Conservation (phyloP, 169 alveolate species). For the Nephromyces sp. region DNA sequence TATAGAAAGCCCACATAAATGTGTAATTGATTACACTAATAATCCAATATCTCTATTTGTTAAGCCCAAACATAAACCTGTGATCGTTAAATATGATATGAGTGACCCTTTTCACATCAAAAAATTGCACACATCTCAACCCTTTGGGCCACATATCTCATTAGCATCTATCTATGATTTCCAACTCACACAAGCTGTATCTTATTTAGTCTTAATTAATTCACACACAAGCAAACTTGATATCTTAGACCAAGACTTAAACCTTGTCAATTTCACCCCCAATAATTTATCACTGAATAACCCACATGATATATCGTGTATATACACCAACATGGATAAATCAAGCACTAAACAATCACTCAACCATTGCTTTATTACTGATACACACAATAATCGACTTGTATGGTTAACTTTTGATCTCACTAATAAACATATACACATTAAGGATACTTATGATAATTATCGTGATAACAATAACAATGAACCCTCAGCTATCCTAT, state of each 20-base stretch:
- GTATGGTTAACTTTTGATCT: not conserved
- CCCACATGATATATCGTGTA: not conserved
- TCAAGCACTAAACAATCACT: not conserved
- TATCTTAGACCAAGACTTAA: not conserved
- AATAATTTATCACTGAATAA: not conserved
- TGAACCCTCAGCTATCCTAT: no score
- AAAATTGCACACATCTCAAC: no score
- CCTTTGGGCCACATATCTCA: no score
- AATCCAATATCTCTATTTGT: no score
- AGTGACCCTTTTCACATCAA: no score
- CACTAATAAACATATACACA: not conserved
- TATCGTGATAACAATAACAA: not conserved
- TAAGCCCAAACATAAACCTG: no score
- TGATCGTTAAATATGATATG: no score
- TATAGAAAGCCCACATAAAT: no score
- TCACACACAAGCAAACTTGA: not conserved
- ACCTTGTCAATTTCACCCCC: not conserved
- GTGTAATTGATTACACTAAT: no score
- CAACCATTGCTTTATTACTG: not conserved
- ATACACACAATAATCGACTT: not conserved
- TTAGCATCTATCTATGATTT: no score
- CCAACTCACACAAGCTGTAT: no score
- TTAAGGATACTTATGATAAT: not conserved
- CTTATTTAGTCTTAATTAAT: not conserved
- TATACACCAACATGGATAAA: no score